Base-by-base conservation (phyloP, 495 filamentous ascomycete species). In the Clohesyomyces aquaticus region DNA sequence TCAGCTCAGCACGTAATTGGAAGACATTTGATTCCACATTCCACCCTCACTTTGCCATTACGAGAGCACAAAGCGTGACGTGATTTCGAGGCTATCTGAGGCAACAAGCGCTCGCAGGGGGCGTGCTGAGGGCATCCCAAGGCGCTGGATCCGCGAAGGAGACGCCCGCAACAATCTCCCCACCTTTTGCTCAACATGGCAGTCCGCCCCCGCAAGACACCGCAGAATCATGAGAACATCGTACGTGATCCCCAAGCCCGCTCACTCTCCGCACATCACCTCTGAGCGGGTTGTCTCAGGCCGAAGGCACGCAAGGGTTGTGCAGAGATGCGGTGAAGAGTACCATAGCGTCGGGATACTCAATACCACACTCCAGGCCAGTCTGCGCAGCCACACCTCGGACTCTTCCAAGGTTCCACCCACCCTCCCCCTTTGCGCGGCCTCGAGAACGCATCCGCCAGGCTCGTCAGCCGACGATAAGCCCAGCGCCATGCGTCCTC, bases 201-300 rank as follows among this genome's bases (percentile, higher is more conserved):
- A 19, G 23, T 25, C 8, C 43, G 12, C 55, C 32, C 35, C 63
- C 26, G 29, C 48, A 35, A 12, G 58, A 23, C 63, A 57, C 43
- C 57, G 25, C 41, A 50, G 22, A 48, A 67, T 67, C 64, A 62
- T 62, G 57, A 67, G 64, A 67, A 62, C 43, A 67, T 67, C 50
- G 52, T 67, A 61, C 58, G 63, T 61, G 57, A 49, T 32, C 42
- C 47, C 32, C 25, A 45, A 48, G 43, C 32, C 3, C 60, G 29
- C 51, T 42, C 28, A 63, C 25, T 63, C 61, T 64, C 61, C 61
- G 54, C 61, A 58, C 61, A 35, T 43, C n/a, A 21, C 29, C 53
- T 53, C 53, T n/a, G n/a, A 52, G 51, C 57, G 64, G 64, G 64
- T 50, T 43, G 64, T 56, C 45, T 56, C 51, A 67, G 59, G 28